Base-by-base conservation (phyloP, 805 yeast species). In the Clavispora asparagi region DNA sequence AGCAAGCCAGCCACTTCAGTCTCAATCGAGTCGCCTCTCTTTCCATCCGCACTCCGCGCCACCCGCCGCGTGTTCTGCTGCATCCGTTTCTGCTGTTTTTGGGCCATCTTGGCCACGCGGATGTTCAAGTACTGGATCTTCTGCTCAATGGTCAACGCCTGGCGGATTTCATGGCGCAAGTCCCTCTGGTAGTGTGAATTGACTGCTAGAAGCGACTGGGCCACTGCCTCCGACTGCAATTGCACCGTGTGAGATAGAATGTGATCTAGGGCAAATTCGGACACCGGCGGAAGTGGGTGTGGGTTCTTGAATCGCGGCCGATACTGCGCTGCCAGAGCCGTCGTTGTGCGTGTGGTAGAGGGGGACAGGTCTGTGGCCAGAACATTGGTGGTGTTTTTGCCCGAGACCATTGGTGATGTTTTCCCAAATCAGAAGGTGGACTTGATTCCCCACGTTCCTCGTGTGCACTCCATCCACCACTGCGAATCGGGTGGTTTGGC, bases 61-160 rank as follows among this genome's bases (percentile, higher is more conserved):
- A 39, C n/a, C 27, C 17, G 29, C 31, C 40, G 41, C 14, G 31
- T 46, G 11, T 11, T 33, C 23, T 29, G 39, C 12, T 39, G 42
- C 42, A 39, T 43, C 37, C 38, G 45, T 41, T 52, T 56, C 32
- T 55, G 58, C 36, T 61, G 50, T 30, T 45, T 50, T 43, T 48
- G 57, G 14, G 64, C 58, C 37, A 58, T 50, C 48, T 68, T 68
- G 16, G 67, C 65, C 12, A 70, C 60, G 33, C 58, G 60, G 25
- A 70, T 65, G 52, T 71, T 71, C 45, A 68, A 67, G 48, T 60
- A 61, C 53, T 71, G 77, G 37, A 72, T 62, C 47, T 60, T 61
- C 54, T 71, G 75, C 51, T 72, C 76, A 12, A 64, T 54, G 9
- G 67, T 54, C 39, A 72, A 51, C 38, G 65, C 64, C 26, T 50